Evolutionary conservation across 2,329 filamentous ascomycete species (phyloP), one percentile per base, ranked within the genome.

Genomic region (Teratosphaeria destructans): DNA sequence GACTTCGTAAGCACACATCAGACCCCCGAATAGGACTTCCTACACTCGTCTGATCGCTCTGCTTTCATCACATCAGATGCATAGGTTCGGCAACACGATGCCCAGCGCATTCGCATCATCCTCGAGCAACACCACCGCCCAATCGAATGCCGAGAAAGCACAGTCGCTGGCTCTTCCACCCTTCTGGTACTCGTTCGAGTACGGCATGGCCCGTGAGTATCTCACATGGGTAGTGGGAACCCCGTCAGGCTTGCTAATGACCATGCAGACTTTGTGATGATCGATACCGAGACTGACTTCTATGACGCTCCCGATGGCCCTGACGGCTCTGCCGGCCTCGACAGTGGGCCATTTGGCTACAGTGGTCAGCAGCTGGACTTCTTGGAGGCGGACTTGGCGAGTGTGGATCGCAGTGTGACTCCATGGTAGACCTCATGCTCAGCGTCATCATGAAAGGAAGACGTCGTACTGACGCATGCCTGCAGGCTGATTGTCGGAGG

Each of bases 151-250:
- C 53, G 75, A 76, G 61, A 76, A 75, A 64, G 81, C 81, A 1
- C 64, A 68, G 26, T 27, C 67, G 47, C 72, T 81, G 8, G 72
- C 80, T 4, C 75, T 78, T n/a, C 79, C 81, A 16, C 78, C 80
- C 0, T 82, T 83, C 65, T 84, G 81, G 81, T 84, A 82, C 72
- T 81, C 79, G 0, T 84, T 83, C 66, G 81, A 84, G 61, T 82
- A 84, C 67, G 81, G 81, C 61, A 80, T 82, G 78, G 75, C 73
- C 0, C 81, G 37, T 43, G 16, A 14, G 37, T 43, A 43, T 14
- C 37, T 43, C 16, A 43, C 37, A 16, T 14, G 11, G 5, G 5
- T 16, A n/a, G 2, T 43, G 5, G 37, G 5, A 6, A 16, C 0
- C 37, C 6, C 37, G 8, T 16, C 3, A 43, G 12, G 16, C 5